phyloP scores from a whole-genome alignment of 495 filamentous ascomycete species.

The Staphylotrichum longicolle region DNA sequence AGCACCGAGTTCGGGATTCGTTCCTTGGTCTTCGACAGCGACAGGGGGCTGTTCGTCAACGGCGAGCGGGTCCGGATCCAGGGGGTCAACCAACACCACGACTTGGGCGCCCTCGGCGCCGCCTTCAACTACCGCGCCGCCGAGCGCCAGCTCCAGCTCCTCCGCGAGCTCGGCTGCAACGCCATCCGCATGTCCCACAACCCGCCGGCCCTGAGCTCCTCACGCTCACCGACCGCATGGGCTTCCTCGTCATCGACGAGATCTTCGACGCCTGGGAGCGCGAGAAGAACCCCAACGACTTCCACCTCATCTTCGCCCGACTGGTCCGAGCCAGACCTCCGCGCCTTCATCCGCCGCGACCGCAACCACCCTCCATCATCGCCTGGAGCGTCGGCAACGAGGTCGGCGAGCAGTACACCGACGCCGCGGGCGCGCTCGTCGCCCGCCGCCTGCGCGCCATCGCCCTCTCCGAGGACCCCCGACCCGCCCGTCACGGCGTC shows the following conservation, averaged over 20 bases:
- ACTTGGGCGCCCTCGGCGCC: constrained; percentile 47
- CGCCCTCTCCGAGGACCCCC: constrained; percentile 38
- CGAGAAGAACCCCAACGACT: constrained; percentile 46
- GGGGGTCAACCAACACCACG: constrained; percentile 49
- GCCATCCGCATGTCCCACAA: constrained; percentile 51
- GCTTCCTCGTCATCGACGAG: constrained; percentile 55
- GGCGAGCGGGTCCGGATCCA: constrained; percentile 39
- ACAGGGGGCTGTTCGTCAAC: constrained; percentile 43
- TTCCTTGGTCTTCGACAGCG: constrained; percentile 38
- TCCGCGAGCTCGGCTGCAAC: constrained; percentile 49
- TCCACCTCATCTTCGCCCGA: constrained; percentile 46
- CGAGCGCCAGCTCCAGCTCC: constrained; percentile 44
- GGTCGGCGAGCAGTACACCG: constrained; percentile 41
- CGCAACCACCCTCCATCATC: constrained; percentile 53
- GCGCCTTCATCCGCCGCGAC: constrained; percentile 46
- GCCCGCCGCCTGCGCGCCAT: constrained; percentile 38
- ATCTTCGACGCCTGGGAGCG: constrained; percentile 48
- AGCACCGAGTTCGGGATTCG: constrained; percentile 50
- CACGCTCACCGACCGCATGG: constrained; percentile 55
- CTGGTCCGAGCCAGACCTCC: constrained; percentile 50
- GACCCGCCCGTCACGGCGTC: constrained; percentile 38
- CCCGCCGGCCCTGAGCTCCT: constrained; percentile 54
- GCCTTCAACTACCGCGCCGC: constrained; percentile 48
- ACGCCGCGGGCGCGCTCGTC: constrained; percentile 28
- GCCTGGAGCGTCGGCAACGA: constrained; percentile 52